These are phyloP conservation scores for Globisporangium recalcitrans DNA, from an alignment of 352 stramenopile species.

Conservation along the genomic window DNA sequence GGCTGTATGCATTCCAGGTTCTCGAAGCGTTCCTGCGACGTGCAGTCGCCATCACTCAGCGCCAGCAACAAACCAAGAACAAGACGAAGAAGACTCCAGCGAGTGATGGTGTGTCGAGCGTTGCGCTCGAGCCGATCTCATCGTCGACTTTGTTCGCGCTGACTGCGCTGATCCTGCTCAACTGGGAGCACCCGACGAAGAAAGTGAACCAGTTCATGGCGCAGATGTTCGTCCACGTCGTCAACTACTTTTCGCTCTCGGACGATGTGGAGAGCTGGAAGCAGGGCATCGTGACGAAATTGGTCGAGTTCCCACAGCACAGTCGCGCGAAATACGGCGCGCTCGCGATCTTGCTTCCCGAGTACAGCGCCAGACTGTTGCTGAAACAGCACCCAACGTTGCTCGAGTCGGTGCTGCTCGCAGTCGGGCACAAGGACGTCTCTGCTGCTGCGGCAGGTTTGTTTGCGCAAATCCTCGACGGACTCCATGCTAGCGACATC, in stretches of 20 bases:
- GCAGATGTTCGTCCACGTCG: constrained; percentile 69
- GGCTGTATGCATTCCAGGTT: constrained; percentile 79
- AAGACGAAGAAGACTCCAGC: neutral
- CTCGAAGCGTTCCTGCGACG: constrained; percentile 70
- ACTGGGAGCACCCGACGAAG: constrained; percentile 84
- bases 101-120: neutral
- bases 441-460: constrained; percentile 58
- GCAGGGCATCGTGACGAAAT: constrained; percentile 29
- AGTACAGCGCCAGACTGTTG: constrained; percentile 39
- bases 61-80: constrained; percentile 20
- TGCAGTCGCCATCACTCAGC: constrained; percentile 43
- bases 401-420: constrained; percentile 49
- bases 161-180: constrained; percentile 57
- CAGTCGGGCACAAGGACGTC: constrained; percentile 70
- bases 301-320: constrained; percentile 53
- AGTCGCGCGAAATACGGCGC: constrained; percentile 72
- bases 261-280: constrained; percentile 45
- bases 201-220: constrained; percentile 86
- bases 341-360: constrained; percentile 44
- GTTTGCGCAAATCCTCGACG: constrained; percentile 69
- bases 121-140: constrained; percentile 9
- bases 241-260: constrained; percentile 50
- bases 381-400: constrained; percentile 41
- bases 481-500: constrained; percentile 16
- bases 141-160: constrained; percentile 39